phyloP scores from a whole-genome alignment of 1,284 basidiomycete genomes.

The Rhodotorula sp. region DNA sequence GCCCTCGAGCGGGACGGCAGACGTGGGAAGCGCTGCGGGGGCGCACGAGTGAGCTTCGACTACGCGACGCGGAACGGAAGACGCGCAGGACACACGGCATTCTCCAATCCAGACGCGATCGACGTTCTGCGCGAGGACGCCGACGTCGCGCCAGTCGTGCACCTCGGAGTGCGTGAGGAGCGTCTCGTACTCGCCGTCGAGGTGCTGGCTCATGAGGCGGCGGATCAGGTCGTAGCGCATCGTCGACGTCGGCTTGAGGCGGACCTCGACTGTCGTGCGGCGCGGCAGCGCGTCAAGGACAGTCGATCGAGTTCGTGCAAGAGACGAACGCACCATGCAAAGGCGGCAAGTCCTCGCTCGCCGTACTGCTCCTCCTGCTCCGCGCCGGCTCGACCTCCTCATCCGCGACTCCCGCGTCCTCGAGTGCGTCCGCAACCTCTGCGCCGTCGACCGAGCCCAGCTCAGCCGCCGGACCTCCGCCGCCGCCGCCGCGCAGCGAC shows the following conservation, averaged over 20 bases:
- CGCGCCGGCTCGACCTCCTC: neutral
- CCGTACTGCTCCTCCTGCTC: conserved; percentile 1
- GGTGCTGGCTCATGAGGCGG: conserved; percentile 62
- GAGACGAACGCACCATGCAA: neutral
- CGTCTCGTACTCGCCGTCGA: conserved; percentile 54
- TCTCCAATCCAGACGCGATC: conserved; percentile 77
- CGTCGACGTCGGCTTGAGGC: conserved; percentile 65
- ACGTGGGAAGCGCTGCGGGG: conserved; percentile 22
- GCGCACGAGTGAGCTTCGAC: conserved; percentile 49
- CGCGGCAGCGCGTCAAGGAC: neutral
- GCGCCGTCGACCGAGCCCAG: neutral
- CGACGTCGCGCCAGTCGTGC: conserved; percentile 66
- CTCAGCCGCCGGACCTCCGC: neutral
- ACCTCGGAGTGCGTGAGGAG: conserved; percentile 37
- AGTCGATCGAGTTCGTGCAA: too few relatives aligned
- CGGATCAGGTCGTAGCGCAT: conserved; percentile 71
- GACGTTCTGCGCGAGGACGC: conserved; percentile 70
- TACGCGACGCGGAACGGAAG: neutral
- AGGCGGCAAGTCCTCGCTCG: conserved; percentile 4
- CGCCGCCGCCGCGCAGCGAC: neutral
- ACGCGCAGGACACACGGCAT: conserved; percentile 51
- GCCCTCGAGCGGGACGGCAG: conserved; percentile 53
- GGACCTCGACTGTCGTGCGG: conserved; percentile 73
- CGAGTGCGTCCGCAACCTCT: neutral
- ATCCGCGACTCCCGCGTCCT: neutral